Percentiles rank a stretch among this genome's conserved stretches.
Conservation (phyloP, 768 basidiomycete species). For the Agaricus blazei region DNA sequence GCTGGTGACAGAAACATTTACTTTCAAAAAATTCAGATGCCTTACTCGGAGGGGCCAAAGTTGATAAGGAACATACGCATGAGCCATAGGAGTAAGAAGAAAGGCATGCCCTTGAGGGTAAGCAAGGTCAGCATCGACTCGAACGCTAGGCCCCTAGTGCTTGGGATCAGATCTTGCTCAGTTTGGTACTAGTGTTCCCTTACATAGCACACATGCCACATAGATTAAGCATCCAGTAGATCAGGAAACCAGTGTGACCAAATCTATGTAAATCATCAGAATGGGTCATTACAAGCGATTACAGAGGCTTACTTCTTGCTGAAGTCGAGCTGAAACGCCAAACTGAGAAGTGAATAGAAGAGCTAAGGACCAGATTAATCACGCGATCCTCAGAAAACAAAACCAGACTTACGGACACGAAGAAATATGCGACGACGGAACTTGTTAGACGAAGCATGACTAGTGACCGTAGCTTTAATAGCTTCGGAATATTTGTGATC, state of each 20-base stretch:
- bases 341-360: conserved; percentile 53
- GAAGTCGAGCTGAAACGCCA: conserved; percentile 58
- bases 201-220: conserved; percentile 51
- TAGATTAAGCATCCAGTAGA: conserved; percentile 68
- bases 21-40: conserved; percentile 19
- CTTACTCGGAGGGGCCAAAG: neutral
- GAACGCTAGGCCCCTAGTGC: conserved; percentile 51
- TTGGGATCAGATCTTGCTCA: neutral
- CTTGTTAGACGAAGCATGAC: conserved; percentile 26
- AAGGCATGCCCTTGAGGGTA: conserved; percentile 44
- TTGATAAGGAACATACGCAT: conserved; percentile 37
- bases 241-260: conserved; percentile 47
- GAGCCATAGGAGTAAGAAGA: conserved; percentile 64
- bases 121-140: conserved; percentile 56
- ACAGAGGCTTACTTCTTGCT: conserved; percentile 30
- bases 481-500: conserved; percentile 22
- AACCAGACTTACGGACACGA: conserved; percentile 27
- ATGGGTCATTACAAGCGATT: neutral
- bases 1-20: conserved; percentile 51
- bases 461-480: conserved; percentile 23
- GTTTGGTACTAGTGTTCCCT: conserved; percentile 15
- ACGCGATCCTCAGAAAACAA: neutral
- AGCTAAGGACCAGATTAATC: conserved; percentile 25
- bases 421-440: conserved; percentile 27
- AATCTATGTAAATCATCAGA: conserved; percentile 24